Evolutionary conservation across 352 stramenopile species (phyloP), one percentile per base, ranked within the genome.

Genomic region (Thalassiosira exigua): DNA sequence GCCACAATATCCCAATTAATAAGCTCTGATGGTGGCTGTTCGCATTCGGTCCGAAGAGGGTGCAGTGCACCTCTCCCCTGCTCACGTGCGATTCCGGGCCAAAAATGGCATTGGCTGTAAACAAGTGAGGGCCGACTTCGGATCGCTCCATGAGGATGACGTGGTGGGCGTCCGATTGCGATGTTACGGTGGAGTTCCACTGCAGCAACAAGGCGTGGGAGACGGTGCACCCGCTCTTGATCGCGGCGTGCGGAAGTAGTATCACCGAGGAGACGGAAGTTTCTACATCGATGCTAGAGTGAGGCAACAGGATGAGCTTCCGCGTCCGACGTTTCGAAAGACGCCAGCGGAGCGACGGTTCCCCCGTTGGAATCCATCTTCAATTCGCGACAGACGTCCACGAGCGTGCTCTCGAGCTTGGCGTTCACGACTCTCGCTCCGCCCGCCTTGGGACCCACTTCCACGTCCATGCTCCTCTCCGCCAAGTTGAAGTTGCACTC

Each of bases 21-120:
- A 93, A 67, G 59, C 73, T 88, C 54, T 93, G 87, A 75, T 93
- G 87, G 79, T 93, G 87, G 11, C 75, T 71, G 51, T 91, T 92
- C 24, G 85, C 89, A 71, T 92, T 90, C 27, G 87, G 87, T n/a
- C 87, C 87, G 39, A 93, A 75, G 17, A 93, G 26, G 0, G 80
- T 87, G 14, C 75, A 78, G 56, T 92, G 87, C 0, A 90, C 60
- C 67, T 93, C 87, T 22, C 87, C 87, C 1, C 76, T 75, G 9
- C 65, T 80, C 0, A 90, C 77, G 53, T 91, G 83, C 4, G 83
- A 79, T 68, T 93, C 87, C 1, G 87, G 87, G 33, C 87, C 87
- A 33, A 88, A 65, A n/a, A 92, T 71, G 1, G 72, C 65, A 9
- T 77, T 79, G 26, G 69, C 78, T 1, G 90, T 84, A 3, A 89